phyloP scores from a whole-genome alignment of 495 filamentous ascomycete genomes.

The Aspergillus funiculosus region DNA sequence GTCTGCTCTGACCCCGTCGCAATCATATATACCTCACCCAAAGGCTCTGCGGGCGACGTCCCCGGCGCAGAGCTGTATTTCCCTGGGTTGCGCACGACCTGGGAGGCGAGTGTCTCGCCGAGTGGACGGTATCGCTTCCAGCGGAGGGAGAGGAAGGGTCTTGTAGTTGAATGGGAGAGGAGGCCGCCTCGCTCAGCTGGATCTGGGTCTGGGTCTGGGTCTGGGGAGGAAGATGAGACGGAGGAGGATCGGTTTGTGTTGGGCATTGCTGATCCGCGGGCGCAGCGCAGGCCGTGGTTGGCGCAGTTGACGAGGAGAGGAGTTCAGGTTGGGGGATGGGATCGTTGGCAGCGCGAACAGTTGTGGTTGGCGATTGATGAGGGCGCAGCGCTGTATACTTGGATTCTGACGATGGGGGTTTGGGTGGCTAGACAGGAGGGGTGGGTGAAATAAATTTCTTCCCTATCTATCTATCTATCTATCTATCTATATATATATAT shows the following conservation, averaged over 20 bases:
- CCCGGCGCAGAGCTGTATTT: slow-evolving; percentile 10
- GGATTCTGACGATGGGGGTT: slow-evolving; percentile 31
- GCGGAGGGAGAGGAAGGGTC: not conserved
- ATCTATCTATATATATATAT: not conserved
- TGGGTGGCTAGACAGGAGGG: slow-evolving; percentile 33
- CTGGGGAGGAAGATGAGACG: not conserved
- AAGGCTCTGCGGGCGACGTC: too few relatives aligned
- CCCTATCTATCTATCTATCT: not conserved
- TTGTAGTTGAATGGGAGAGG: slow-evolving; percentile 17
- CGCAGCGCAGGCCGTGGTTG: slow-evolving; percentile 13
- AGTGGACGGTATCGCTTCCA: slow-evolving; percentile 13
- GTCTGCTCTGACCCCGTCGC: slow-evolving; percentile 11
- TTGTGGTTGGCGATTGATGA: slow-evolving; percentile 11
- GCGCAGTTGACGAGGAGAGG: slow-evolving; percentile 17
- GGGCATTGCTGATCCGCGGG: slow-evolving; percentile 6
- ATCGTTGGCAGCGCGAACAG: slow-evolving; percentile 12
- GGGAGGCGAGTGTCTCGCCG: not conserved
- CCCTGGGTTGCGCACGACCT: not conserved
- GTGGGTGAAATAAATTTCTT: slow-evolving; percentile 23
- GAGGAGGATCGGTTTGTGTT: slow-evolving; percentile 16
- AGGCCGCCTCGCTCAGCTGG: slow-evolving; percentile 3
- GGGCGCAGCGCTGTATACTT: slow-evolving; percentile 30
- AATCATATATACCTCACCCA: slow-evolving; percentile 9
- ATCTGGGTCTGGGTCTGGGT: not conserved
- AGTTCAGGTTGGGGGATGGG: slow-evolving; percentile 17